These are phyloP conservation scores for Pisolithus marmoratus DNA, from an alignment of 768 basidiomycete genomes.

Conservation along the genomic window DNA sequence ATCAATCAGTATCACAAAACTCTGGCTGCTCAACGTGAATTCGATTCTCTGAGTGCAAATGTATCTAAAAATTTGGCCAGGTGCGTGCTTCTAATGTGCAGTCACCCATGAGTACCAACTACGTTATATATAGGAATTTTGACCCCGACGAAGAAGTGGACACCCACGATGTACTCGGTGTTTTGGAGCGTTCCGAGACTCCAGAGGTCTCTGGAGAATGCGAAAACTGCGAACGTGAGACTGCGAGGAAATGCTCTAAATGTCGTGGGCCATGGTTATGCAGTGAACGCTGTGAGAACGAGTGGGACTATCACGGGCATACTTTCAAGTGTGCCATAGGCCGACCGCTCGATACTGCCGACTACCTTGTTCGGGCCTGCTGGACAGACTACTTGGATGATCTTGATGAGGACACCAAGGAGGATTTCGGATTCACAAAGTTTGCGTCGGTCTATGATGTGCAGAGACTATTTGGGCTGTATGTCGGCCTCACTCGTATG, in stretches of 20 bases:
- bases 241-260: background rate
- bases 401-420: slow-evolving; percentile 21
- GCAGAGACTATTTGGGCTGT: slow-evolving; percentile 25
- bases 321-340: background rate
- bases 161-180: too few species aligned
- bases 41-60: background rate
- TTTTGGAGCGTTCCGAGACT: background rate
- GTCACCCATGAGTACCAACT: background rate
- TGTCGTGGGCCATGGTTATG: slow-evolving; percentile 1
- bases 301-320: background rate
- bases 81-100: background rate
- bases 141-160: background rate
- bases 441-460: slow-evolving; percentile 10
- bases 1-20: background rate
- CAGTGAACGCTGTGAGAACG: background rate
- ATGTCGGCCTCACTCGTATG: slow-evolving; percentile 22
- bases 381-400: slow-evolving; percentile 14
- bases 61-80: background rate
- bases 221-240: background rate
- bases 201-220: background rate
- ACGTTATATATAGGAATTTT: background rate
- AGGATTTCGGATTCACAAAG: slow-evolving; percentile 30
- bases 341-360: background rate
- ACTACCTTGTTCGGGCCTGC: background rate
- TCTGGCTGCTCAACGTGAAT: background rate